These are phyloP conservation scores for Panellus pusillus DNA, from an alignment of 768 basidiomycete genomes.

Conservation along the genomic window DNA sequence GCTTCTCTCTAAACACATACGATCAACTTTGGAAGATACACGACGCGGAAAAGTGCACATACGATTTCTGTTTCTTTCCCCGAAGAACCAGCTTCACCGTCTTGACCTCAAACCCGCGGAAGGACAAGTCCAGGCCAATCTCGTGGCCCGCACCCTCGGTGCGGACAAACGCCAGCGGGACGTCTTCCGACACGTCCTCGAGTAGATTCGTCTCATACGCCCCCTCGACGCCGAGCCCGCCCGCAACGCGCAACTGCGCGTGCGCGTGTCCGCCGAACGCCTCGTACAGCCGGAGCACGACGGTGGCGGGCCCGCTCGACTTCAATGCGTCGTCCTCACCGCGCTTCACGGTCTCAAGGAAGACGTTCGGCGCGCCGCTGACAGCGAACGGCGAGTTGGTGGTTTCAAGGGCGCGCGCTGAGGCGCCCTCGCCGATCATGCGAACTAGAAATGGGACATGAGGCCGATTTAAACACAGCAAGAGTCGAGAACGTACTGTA, in stretches of 20 bases:
- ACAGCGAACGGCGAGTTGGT: constrained; percentile 61
- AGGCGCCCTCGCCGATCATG: constrained; percentile 29
- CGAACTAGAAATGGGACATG: constrained; percentile 37
- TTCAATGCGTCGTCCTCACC: constrained; percentile 74
- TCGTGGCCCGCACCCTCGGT: constrained; percentile 27
- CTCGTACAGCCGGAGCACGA: constrained; percentile 90
- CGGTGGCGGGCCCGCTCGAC: constrained; percentile 40
- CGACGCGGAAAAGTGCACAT: not conserved
- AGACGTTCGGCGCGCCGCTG: constrained; percentile 72
- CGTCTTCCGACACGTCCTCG: constrained; percentile 63
- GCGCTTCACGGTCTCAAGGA: constrained; percentile 94
- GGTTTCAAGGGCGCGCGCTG: constrained; percentile 29
- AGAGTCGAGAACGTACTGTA: constrained; percentile 46
- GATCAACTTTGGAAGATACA: too few species aligned
- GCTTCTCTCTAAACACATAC: constrained; percentile 21
- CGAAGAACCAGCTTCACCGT: constrained; percentile 67
- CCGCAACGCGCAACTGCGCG: constrained; percentile 56
- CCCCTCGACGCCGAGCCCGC: constrained; percentile 52
- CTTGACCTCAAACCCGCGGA: constrained; percentile 90
- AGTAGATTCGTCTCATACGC: constrained; percentile 79
- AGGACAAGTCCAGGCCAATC: constrained; percentile 53
- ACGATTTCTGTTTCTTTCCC: constrained; percentile 25
- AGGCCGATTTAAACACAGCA: not conserved
- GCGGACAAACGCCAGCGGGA: constrained; percentile 40
- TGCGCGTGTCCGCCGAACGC: constrained; percentile 88